Evolutionary conservation across 1,139 yeast species (phyloP).

Genomic region (Kluyveromyces marxianus): DNA sequence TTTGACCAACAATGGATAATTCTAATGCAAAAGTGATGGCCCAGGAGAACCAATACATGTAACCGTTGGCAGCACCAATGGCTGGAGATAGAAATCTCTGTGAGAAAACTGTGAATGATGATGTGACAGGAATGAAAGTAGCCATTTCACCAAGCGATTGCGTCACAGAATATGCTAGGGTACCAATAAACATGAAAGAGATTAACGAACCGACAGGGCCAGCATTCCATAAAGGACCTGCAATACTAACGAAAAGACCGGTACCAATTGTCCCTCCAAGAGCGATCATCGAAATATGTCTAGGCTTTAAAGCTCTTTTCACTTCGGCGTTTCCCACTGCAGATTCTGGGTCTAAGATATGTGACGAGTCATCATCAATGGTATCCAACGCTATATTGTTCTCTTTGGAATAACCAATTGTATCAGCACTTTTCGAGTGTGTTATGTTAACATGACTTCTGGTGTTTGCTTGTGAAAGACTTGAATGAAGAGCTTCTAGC

Average conservation of each 20-base stretch:
- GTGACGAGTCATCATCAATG: slow-evolving; percentile 1
- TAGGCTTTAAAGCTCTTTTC: slow-evolving; percentile 44
- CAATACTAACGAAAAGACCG: slow-evolving; percentile 53
- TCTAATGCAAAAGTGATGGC: slow-evolving; percentile 80
- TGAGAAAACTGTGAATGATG: slow-evolving; percentile 52
- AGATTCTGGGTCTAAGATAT: not conserved
- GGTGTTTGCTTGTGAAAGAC: not conserved
- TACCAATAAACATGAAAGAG: slow-evolving; percentile 58
- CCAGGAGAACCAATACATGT: slow-evolving; percentile 86
- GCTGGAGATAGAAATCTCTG: slow-evolving; percentile 50
- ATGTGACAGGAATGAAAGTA: slow-evolving; percentile 60
- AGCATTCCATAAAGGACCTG: slow-evolving; percentile 47
- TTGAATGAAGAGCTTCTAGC: slow-evolving; percentile 4
- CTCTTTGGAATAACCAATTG: not conserved
- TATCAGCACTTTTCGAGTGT: not conserved
- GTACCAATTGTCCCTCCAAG: slow-evolving; percentile 66
- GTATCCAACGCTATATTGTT: not conserved
- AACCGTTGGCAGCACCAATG: slow-evolving; percentile 76
- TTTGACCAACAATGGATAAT: slow-evolving; percentile 73
- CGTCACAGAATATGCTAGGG: slow-evolving; percentile 56
- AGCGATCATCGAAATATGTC: slow-evolving; percentile 61
- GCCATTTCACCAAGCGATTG: slow-evolving; percentile 75
- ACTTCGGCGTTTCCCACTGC: slow-evolving; percentile 26
- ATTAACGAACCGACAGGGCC: slow-evolving; percentile 69
- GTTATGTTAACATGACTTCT: not conserved